Base-by-base conservation (phyloP, 192 early-diverging fungal species). In the Coemansia sp. region DNA sequence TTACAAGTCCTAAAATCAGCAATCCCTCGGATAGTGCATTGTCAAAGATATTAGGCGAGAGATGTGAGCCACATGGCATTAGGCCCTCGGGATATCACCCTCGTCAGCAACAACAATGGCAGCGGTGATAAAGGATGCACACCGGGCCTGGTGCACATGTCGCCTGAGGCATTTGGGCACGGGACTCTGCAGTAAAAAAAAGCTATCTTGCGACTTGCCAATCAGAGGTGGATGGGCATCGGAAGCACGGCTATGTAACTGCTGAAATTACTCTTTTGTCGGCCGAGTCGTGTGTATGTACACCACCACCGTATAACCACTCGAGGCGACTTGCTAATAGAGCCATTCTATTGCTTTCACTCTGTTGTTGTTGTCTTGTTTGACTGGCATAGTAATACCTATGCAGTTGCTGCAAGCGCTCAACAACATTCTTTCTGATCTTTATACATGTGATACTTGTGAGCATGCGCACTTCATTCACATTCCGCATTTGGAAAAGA, bases 81-180 rank as follows among this genome's bases (percentile, higher is more conserved):
- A 17, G 54, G 16, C 17, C 29, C 54, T 57, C 54, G 54, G 54
- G 54, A 57, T 57, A 57, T 33, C 31, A 13, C 54, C 35, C 54
- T 7, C 54, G 16, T 16, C 31, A 33, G 33, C 27, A 34, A 16
- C 54, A 34, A 24, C 54, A 34, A 34, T 34, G 16, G 31, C 54
- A 34, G 54, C 54, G 54, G 54, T 33, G 16, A 57, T n/a, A 57
- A 57, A 34, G 35, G 31, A 57, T 57, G 54, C 54, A 33, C 54
- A 17, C 54, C 31, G 54, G 31, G 31, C 54, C 54, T 57, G 54
- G 31, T 57, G 54, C 31, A 17, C 54, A 57, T 33, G 35, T 57
- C 31, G 54, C 54, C 29, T 33, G 54, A 14, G 54, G 54, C 13
- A 34, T 57, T 57, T 14, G 16, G 54, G 54, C 54, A 57, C 54